These are phyloP conservation scores for Xylaria sp. DNA, from an alignment of 2,329 filamentous ascomycete genomes.

Conservation along the genomic window DNA sequence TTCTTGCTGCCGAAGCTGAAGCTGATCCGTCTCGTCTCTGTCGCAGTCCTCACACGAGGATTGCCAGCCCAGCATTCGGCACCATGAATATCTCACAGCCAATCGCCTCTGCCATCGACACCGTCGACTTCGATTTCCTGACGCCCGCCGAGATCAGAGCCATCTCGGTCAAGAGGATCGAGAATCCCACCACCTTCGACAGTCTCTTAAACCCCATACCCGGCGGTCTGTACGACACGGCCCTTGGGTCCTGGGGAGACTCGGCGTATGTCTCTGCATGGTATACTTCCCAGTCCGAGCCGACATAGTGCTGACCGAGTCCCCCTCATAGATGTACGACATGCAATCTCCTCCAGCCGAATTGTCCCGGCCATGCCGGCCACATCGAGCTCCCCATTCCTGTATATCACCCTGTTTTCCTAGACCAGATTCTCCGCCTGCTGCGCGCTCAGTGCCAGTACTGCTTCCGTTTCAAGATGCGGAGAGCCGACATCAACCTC, in stretches of 20 bases:
- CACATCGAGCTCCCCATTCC: slow-evolving; percentile 95
- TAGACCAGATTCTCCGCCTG: slow-evolving; percentile 88
- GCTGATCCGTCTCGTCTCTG: slow-evolving; percentile 9
- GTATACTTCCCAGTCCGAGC: neutral
- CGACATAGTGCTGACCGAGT: slow-evolving; percentile 14
- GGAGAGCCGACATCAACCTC: slow-evolving; percentile 78
- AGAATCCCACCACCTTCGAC: slow-evolving; percentile 95
- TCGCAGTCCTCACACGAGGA: slow-evolving; percentile 37
- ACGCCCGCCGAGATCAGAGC: slow-evolving; percentile 83
- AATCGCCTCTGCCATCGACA: slow-evolving; percentile 82
- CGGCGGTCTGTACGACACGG: slow-evolving; percentile 91
- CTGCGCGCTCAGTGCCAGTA: slow-evolving; percentile 90
- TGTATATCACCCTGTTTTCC: slow-evolving; percentile 96
- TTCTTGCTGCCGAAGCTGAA: slow-evolving; percentile 11
- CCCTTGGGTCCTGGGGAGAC: slow-evolving; percentile 89
- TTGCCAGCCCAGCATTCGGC: slow-evolving; percentile 43
- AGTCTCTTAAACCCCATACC: slow-evolving; percentile 88
- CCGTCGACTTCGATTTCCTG: slow-evolving; percentile 90
- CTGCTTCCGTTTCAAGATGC: slow-evolving; percentile 86
- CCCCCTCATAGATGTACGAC: slow-evolving; percentile 77
- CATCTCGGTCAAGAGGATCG: slow-evolving; percentile 92
- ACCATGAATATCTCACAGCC: slow-evolving; percentile 81
- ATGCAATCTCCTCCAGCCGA: slow-evolving; percentile 83
- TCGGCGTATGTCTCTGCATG: slow-evolving; percentile 69
- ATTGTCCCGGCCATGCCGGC: slow-evolving; percentile 91